These are phyloP conservation scores for Sarcodon aspratus DNA, from an alignment of 768 basidiomycete genomes.

Conservation along the genomic window DNA sequence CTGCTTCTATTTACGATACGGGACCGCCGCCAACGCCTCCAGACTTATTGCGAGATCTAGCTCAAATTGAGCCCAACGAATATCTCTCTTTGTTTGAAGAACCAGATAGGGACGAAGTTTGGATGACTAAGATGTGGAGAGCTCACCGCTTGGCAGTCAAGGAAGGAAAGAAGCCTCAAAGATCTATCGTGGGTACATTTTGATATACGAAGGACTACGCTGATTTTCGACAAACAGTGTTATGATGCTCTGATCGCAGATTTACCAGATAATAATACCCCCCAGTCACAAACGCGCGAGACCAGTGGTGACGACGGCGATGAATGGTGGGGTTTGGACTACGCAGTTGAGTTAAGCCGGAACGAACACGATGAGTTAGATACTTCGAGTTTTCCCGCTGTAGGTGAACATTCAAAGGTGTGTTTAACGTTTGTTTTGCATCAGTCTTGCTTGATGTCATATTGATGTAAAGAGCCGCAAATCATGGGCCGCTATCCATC, in stretches of 20 bases:
- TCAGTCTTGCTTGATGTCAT: not conserved
- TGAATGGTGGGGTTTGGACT: conserved; percentile 34
- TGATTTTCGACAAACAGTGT: conserved; percentile 5
- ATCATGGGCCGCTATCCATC: conserved; percentile 32
- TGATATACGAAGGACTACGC: not conserved
- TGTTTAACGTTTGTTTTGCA: not conserved
- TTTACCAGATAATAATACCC: conserved; percentile 3
- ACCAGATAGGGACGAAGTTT: too few relatives aligned
- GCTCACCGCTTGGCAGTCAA: not conserved
- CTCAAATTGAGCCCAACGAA: too few relatives aligned
- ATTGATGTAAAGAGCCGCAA: conserved; percentile 24
- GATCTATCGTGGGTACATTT: not conserved
- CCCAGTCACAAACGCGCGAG: not conserved
- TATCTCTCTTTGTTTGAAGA: too few relatives aligned
- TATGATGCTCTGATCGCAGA: conserved; percentile 13
- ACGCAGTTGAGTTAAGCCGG: conserved; percentile 29
- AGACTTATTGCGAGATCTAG: too few relatives aligned
- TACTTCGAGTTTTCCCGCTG: conserved; percentile 8
- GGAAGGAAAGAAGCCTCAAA: conserved; percentile 6
- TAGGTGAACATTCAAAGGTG: conserved; percentile 31
- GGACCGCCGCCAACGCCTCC: too few relatives aligned
- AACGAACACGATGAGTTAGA: conserved; percentile 18
- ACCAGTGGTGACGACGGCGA: conserved; percentile 13
- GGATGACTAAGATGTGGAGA: too few relatives aligned
- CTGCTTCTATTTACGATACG: too few relatives aligned